Evolutionary conservation across 495 filamentous ascomycete genomes (phyloP).

Genomic region (Tuber microsphaerosporum): DNA sequence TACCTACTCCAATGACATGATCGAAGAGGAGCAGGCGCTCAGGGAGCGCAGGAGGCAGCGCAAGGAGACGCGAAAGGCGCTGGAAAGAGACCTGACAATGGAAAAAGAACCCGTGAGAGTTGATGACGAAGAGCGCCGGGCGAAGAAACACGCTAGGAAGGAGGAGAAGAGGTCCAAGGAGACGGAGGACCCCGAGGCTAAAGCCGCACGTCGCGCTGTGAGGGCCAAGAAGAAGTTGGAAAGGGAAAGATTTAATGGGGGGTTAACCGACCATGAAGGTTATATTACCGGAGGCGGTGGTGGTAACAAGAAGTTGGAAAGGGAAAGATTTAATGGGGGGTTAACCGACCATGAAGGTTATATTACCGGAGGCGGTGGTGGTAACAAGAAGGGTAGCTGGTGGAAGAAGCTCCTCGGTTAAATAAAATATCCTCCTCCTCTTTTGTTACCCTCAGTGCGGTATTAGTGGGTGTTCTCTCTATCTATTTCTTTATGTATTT

Average conservation of each 20-base stretch:
- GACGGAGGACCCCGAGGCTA: constrained; percentile 24
- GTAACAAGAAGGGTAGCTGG: constrained; percentile 26
- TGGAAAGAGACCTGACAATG: constrained; percentile 11
- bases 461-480: neutral
- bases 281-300: neutral
- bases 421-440: neutral
- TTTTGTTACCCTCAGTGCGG: neutral
- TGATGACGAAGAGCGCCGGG: constrained; percentile 23
- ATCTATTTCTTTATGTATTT: neutral
- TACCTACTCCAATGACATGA: constrained; percentile 31
- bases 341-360: constrained; percentile 26
- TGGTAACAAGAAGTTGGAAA: constrained; percentile 24
- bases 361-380: neutral
- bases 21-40: constrained; percentile 26
- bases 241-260: constrained; percentile 30
- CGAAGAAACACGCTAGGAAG: constrained; percentile 27
- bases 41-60: constrained; percentile 25
- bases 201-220: constrained; percentile 18
- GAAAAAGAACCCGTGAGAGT: neutral
- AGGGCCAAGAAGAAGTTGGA: constrained; percentile 25
- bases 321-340: constrained; percentile 30
- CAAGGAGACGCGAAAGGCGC: constrained; percentile 24
- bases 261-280: constrained; percentile 28
- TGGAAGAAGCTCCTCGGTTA: constrained; percentile 32
- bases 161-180: constrained; percentile 27